phyloP scores from a whole-genome alignment of 2,329 filamentous ascomycete species.

The Pestalotiopsis sp. region DNA sequence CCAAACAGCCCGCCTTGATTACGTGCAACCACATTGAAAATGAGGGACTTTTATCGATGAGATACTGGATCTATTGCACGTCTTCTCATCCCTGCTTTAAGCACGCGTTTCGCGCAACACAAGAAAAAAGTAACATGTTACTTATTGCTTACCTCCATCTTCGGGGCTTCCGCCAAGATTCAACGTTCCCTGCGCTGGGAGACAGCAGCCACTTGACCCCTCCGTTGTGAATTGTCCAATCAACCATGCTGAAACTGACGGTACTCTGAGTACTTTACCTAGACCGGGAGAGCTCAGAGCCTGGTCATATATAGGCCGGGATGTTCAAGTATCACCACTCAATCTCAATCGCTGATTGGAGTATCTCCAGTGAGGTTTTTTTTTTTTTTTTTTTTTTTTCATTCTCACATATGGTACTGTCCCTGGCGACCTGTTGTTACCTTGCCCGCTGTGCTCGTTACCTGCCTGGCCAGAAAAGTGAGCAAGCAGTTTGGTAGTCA shows the following conservation, averaged over 20 bases:
- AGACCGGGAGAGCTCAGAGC: background rate
- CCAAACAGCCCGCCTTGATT: too few species aligned
- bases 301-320: background rate
- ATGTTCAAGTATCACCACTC: background rate
- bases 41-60: too few species aligned
- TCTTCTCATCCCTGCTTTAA: background rate
- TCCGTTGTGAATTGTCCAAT: background rate
- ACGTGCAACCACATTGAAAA: too few species aligned
- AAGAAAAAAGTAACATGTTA: too few species aligned
- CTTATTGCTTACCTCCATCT: too few species aligned
- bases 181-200: background rate
- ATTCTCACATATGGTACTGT: background rate
- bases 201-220: background rate
- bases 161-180: background rate
- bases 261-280: background rate
- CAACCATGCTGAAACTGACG: background rate
- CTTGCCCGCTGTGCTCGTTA: background rate
- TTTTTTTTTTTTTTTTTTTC: background rate
- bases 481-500: background rate
- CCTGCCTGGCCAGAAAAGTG: background rate
- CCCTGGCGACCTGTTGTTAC: background rate
- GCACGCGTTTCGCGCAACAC: background rate
- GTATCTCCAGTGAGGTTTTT: background rate
- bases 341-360: background rate
- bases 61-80: background rate